These are phyloP conservation scores for Aspergillus calidoustus DNA, from an alignment of 2,329 filamentous ascomycete species.

Conservation along the genomic window DNA sequence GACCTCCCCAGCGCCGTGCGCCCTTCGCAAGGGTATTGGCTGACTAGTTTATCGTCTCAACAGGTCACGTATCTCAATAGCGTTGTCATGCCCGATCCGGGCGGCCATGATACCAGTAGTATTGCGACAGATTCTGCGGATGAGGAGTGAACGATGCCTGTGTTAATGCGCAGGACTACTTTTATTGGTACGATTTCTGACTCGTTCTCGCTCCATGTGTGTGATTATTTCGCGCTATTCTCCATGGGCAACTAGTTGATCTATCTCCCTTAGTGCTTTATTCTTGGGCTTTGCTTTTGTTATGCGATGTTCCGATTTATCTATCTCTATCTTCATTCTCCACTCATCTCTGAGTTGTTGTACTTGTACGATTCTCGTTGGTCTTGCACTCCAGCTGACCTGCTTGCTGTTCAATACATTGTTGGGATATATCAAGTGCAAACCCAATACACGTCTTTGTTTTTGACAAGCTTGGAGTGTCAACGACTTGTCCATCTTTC, in stretches of 20 bases:
- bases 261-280: conserved; percentile 7
- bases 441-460: conserved; percentile 17
- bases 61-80: conserved; percentile 74
- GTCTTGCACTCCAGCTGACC: background rate
- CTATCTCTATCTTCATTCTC: background rate
- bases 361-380: background rate
- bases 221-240: conserved; percentile 14
- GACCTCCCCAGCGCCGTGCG: conserved; percentile 6
- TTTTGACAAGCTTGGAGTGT: conserved; percentile 21
- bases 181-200: background rate
- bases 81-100: conserved; percentile 73
- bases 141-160: conserved; percentile 8
- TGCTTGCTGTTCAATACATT: background rate
- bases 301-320: conserved; percentile 11
- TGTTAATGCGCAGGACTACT: background rate
- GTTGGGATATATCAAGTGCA: conserved; percentile 9
- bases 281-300: background rate
- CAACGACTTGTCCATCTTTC: conserved; percentile 17
- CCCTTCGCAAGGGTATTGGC: conserved; percentile 28
- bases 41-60: conserved; percentile 25
- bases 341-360: background rate
- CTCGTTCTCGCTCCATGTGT: conserved; percentile 16
- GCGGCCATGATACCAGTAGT: conserved; percentile 46
- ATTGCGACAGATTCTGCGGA: conserved; percentile 36
- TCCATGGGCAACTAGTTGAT: background rate